A percentile compares a stretch with the other conserved stretches of the same genome.
Conservation (phyloP, 768 basidiomycete species). For the Auricularia auricula-judae region DNA sequence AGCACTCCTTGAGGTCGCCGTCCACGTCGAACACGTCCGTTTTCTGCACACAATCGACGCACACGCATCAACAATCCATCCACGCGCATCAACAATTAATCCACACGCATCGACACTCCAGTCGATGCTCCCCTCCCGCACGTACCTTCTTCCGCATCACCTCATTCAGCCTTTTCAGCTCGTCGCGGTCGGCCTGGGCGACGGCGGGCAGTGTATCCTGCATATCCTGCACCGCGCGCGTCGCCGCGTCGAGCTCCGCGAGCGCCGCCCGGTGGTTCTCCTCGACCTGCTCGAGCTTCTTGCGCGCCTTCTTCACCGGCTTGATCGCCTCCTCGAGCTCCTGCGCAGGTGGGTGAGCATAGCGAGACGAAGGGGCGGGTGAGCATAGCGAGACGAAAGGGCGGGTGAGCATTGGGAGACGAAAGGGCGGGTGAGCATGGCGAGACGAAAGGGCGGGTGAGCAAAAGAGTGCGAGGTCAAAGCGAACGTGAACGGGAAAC, state of each 20-base stretch:
- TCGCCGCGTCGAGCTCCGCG: no score
- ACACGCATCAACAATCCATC: constrained; percentile 16
- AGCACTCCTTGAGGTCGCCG: background rate
- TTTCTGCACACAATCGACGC: background rate
- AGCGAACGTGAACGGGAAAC: no score
- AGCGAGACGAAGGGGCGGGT: no score
- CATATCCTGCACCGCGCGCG: background rate
- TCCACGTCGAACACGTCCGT: background rate
- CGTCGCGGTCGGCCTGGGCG: background rate
- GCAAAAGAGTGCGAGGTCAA: no score
- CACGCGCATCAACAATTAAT: constrained; percentile 8
- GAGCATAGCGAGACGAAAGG: no score
- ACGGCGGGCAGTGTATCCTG: background rate
- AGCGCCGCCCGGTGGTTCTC: no score
- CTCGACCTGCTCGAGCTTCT: no score
- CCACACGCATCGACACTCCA: constrained; percentile 12
- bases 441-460: no score
- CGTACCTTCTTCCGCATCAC: constrained; percentile 21
- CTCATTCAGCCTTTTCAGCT: background rate
- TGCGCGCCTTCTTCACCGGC: background rate
- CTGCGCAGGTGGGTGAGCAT: background rate
- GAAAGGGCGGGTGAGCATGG: background rate
- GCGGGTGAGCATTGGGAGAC: background rate
- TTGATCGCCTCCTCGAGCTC: constrained; percentile 2
- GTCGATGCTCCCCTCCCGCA: constrained; percentile 11